Conservation (phyloP, 768 basidiomycete species). For the Tylopilus sp. region DNA sequence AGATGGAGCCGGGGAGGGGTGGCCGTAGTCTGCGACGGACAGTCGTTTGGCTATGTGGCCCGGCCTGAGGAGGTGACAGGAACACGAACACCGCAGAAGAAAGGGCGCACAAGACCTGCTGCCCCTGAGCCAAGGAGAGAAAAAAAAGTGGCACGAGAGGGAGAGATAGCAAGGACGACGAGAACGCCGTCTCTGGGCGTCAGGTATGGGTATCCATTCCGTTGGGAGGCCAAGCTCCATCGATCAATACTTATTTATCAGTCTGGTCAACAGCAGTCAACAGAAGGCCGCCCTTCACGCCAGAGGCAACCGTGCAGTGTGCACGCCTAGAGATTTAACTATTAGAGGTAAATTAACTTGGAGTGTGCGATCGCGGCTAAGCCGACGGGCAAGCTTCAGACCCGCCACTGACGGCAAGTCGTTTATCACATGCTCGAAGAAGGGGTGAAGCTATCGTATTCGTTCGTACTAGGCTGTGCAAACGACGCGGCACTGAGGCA, state of each 20-base stretch:
- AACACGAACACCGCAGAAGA: not conserved
- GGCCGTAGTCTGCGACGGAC: not conserved
- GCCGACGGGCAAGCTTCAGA: conserved; percentile 7
- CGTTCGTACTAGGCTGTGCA: conserved; percentile 1
- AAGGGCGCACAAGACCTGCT: not conserved
- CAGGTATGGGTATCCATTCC: conserved; percentile 1
- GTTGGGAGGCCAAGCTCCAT: not conserved
- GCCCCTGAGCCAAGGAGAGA: not conserved
- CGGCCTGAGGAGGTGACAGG: conserved; percentile 1
- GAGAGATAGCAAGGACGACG: not conserved
- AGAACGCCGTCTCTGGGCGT: not conserved
- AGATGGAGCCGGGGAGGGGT: conserved; percentile 8
- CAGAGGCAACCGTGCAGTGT: conserved; percentile 4
- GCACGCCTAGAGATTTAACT: conserved; percentile 15
- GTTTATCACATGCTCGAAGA: too few species aligned
- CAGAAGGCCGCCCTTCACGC: conserved; percentile 15
- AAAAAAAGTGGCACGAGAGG: not conserved
- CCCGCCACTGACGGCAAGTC: conserved; percentile 15
- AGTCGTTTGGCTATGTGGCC: not conserved
- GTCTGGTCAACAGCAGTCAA: conserved; percentile 18
- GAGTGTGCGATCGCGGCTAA: conserved; percentile 15
- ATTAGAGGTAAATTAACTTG: conserved; percentile 31
- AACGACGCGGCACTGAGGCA: conserved; percentile 2
- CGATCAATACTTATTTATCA: conserved; percentile 21
- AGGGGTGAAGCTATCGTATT: too few species aligned